Conservation (phyloP, 805 yeast species). For the Myxozyma vanderwaltii region DNA sequence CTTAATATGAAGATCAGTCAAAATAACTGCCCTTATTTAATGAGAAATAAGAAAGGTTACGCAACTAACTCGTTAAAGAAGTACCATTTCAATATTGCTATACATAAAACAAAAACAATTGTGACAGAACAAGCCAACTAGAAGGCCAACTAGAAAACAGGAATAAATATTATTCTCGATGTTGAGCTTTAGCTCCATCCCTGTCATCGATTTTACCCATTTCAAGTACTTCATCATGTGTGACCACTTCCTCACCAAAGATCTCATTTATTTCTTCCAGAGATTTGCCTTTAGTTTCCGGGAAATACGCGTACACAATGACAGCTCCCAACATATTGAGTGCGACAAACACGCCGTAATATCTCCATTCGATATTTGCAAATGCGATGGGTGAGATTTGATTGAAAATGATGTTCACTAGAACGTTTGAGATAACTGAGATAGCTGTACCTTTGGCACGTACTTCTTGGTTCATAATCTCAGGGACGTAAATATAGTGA, state of each 20-base stretch:
- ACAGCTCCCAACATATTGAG: constrained; percentile 49
- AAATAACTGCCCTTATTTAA: too few species aligned
- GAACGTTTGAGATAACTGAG: constrained; percentile 54
- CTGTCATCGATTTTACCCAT: not conserved
- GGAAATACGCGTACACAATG: constrained; percentile 43
- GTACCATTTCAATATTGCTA: too few species aligned
- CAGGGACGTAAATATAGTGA: constrained; percentile 50
- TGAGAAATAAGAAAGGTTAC: too few species aligned
- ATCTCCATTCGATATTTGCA: constrained; percentile 26
- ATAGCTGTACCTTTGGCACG: constrained; percentile 58
- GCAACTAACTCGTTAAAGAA: too few species aligned
- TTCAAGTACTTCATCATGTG: not conserved
- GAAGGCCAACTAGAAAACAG: too few species aligned
- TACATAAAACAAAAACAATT: too few species aligned
- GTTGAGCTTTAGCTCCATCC: not conserved
- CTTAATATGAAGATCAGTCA: too few species aligned
- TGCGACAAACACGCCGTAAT: constrained; percentile 56
- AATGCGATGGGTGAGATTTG: constrained; percentile 30
- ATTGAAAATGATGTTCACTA: constrained; percentile 21
- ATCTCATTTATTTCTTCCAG: constrained; percentile 48
- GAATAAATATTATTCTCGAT: not conserved
- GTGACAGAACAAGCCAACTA: too few species aligned
- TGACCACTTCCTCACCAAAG: constrained; percentile 1
- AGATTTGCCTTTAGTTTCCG: constrained; percentile 49
- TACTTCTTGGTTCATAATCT: constrained; percentile 54